Evolutionary conservation across 495 filamentous ascomycete species (phyloP), one percentile per base, ranked within the genome.

Genomic region (Neurospora sp.): DNA sequence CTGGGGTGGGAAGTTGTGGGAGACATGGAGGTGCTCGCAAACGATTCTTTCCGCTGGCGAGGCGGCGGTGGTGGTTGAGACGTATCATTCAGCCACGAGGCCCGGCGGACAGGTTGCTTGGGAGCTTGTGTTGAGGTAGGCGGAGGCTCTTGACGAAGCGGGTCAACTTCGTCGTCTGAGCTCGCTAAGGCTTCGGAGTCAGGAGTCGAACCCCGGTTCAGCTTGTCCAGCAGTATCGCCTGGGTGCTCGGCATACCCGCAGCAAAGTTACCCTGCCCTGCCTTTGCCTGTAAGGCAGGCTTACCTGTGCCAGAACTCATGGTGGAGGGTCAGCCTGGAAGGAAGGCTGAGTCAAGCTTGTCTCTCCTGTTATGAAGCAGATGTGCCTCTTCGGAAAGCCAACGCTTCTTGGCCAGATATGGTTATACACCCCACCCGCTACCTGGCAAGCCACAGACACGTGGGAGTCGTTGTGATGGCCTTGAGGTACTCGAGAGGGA

Each of bases 161-260:
- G 75, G 66, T 91, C 94, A 40, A 84, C 87, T 79, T 98, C 94
- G 77, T 98, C 94, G 78, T 98, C 94, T 4, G 94, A 97, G 74
- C 94, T 97, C 43, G 92, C 93, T 69, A 98, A 83, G 54, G 94
- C 94, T 78, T 98, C 94, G 8, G 94, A 97, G 78, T 97, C 94
- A 19, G 94, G 94, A 7, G 94, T 97, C 21, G 93, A 93, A 72
- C 91, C 90, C 75, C 92, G 89, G 75, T 92, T 90, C 71, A 90
- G 84, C 79, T 92, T 94, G 72, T 96, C 93, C 24, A 92, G 85
- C 69, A 92, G 84, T 36, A 91, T 84, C 38, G 88, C 86, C 43
- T 88, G 87, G 74, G 85, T 91, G 77, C 77, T 86, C 38, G 85
- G 83, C 45, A 82, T 79, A 70, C 78, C 81, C 54, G 76, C 74